Base-by-base conservation (phyloP, 176 grass and related monocot species). In the Bonia amplexicaulis region DNA sequence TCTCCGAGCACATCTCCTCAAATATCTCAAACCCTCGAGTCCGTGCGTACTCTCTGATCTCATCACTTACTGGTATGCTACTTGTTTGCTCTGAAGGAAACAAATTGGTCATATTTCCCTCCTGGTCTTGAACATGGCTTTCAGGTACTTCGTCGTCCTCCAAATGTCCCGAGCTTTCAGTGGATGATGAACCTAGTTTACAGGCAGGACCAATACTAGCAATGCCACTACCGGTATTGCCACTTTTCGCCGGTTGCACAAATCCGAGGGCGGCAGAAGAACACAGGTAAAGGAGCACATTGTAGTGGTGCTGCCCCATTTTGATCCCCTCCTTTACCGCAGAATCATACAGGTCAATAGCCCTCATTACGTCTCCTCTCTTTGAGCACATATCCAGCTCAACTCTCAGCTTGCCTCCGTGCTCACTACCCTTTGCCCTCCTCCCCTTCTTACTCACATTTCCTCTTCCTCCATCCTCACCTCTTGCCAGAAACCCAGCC, bases 311-410 rank as follows among this genome's bases (percentile, higher is more conserved):
- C 80, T 89, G 89, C 68, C 73, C 78, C 84, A 91, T 57, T 3
- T 31, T 86, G 48, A 89, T 77, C n/a, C 89, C 83, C 13, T 87
- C 53, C 61, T 86, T 45, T 8, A 89, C 58, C 12, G 71, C 86
- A 1, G 71, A 89, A 55, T 94, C 92, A 71, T 89, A 94, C 33
- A 91, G 77, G 15, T 73, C 27, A 62, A 94, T 91, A 1, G 89
- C 92, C 13, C 71, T 59, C 80, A 91, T 74, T 39, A 94, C 92
- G 71, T 94, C 86, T 54, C 92, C 92, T 37, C 44, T 78, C 76
- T 94, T 94, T 0, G 89, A 94, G 84, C 89, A 94, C 86, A 91
- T 91, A 63, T 94, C 92, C 64, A 94, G 71, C 71, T 80, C 49
- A 68, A 84, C 74, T 74, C 80, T 89, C 66, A 91, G 71, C 27